phyloP scores from a whole-genome alignment of 2,329 filamentous ascomycete species.

The Cytospora mali region DNA sequence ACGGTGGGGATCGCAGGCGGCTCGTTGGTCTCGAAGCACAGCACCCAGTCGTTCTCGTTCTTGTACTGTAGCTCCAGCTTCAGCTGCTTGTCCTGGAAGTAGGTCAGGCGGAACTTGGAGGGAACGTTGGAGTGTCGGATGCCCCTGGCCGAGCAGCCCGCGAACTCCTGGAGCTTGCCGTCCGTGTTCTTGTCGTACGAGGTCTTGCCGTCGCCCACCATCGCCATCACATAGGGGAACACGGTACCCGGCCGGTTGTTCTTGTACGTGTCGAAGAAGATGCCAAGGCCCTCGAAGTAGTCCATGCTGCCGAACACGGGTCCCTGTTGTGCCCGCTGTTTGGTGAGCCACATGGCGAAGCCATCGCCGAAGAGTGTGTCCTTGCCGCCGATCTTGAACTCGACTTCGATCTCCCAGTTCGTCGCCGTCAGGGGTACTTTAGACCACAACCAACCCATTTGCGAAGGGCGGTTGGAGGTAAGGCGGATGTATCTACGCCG shows the following conservation, averaged over 20 bases:
- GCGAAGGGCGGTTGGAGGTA: conserved; percentile 86
- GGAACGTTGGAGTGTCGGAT: conserved; percentile 78
- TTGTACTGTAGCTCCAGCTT: conserved; percentile 95
- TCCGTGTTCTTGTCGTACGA: conserved; percentile 92
- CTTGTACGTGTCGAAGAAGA: conserved; percentile 99
- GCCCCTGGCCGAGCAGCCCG: conserved; percentile 91
- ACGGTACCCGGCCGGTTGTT: conserved; percentile 95
- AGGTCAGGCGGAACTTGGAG: conserved; percentile 86
- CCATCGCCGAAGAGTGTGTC: conserved; percentile 94
- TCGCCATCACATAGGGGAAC: conserved; percentile 98
- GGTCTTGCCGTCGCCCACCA: conserved; percentile 90
- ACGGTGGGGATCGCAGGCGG: conserved; percentile 78
- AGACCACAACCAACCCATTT: conserved; percentile 92
- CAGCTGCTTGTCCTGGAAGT: conserved; percentile 94
- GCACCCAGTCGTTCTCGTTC: conserved; percentile 80
- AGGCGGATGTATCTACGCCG: conserved; percentile 80
- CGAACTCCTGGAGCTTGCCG: conserved; percentile 89
- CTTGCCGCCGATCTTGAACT: conserved; percentile 90
- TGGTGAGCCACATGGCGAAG: conserved; percentile 97
- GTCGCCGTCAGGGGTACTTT: conserved; percentile 93
- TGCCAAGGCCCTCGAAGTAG: conserved; percentile 87
- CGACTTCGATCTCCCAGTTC: conserved; percentile 97
- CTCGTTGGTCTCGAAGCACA: conserved; percentile 78
- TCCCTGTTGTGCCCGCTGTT: conserved; percentile 79
- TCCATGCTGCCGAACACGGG: conserved; percentile 87